A percentile compares a stretch with the other conserved stretches of the same genome.
Conservation (phyloP, 345 rosid genomes). For the Salix dunnii region DNA sequence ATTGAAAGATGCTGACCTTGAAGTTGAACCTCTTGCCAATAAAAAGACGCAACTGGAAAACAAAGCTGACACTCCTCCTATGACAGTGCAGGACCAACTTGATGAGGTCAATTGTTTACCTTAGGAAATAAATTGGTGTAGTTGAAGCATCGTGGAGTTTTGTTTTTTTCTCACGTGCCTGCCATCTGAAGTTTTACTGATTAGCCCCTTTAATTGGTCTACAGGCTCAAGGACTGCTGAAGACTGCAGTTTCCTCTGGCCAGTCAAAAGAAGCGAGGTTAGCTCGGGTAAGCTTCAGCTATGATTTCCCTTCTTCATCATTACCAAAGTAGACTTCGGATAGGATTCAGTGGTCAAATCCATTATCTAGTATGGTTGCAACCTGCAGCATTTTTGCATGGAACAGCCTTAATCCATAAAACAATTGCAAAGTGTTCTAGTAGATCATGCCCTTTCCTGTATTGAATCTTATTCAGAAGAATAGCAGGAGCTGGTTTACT, state of each 20-base stretch:
- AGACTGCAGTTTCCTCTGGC: constrained; percentile 77
- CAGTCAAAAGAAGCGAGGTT: constrained; percentile 97
- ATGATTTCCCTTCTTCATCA: background rate
- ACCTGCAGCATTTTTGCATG: background rate
- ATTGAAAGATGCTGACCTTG: constrained; percentile 36
- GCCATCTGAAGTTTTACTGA: constrained; percentile 13
- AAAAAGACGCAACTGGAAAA: constrained; percentile 43
- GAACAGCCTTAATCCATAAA: background rate
- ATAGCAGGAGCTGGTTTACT: background rate
- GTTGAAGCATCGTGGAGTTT: background rate
- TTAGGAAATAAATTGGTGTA: constrained; percentile 10
- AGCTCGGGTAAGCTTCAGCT: constrained; percentile 72
- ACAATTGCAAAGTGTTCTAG: background rate
- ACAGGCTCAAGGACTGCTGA: constrained; percentile 94
- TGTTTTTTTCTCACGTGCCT: constrained; percentile 9
- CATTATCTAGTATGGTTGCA: background rate
- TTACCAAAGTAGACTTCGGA: background rate
- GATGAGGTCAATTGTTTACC: constrained; percentile 65
- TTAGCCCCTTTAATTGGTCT: constrained; percentile 28
- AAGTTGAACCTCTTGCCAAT: constrained; percentile 36
- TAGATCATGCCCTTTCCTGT: background rate
- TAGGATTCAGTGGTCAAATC: background rate
- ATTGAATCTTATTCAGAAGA: background rate
- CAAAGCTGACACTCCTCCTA: constrained; percentile 40
- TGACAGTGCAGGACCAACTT: constrained; percentile 72